These are phyloP conservation scores for Neonectria ditissima DNA, from an alignment of 2,329 filamentous ascomycete genomes.

Conservation along the genomic window DNA sequence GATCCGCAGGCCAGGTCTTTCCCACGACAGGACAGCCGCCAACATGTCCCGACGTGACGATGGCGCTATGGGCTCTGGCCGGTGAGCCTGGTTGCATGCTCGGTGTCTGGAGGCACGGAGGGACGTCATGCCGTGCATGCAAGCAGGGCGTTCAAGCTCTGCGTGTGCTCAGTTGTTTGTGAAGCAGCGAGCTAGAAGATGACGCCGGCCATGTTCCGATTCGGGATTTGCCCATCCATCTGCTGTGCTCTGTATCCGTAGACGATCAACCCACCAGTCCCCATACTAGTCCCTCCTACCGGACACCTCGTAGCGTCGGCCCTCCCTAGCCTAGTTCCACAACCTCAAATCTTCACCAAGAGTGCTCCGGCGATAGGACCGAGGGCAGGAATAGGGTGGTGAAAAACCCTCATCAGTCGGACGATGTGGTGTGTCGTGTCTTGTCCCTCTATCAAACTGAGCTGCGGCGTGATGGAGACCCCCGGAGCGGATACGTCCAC, in stretches of 20 bases:
- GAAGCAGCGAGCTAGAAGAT: not conserved
- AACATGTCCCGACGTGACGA: not conserved
- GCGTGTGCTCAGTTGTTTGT: not conserved
- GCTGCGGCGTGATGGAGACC: slow-evolving; percentile 39
- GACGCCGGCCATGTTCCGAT: slow-evolving; percentile 32
- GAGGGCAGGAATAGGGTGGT: slow-evolving; percentile 31
- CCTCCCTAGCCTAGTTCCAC: slow-evolving; percentile 31
- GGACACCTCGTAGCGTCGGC: slow-evolving; percentile 32
- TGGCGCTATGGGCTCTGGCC: slow-evolving; percentile 14
- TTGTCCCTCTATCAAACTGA: slow-evolving; percentile 26
- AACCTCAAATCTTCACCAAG: slow-evolving; percentile 28
- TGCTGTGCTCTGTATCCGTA: slow-evolving; percentile 21
- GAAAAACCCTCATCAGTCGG: slow-evolving; percentile 27
- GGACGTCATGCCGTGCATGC: slow-evolving; percentile 11
- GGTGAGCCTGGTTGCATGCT: slow-evolving; percentile 11
- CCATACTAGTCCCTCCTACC: slow-evolving; percentile 23
- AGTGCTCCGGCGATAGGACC: slow-evolving; percentile 19
- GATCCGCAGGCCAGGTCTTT: not conserved
- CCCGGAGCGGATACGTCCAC: slow-evolving; percentile 21
- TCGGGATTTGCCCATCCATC: slow-evolving; percentile 17
- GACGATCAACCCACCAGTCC: slow-evolving; percentile 14
- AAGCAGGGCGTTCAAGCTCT: not conserved
- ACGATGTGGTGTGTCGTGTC: slow-evolving; percentile 28
- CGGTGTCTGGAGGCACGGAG: not conserved
- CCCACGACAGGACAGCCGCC: not conserved